Evolutionary conservation across 2,329 filamentous ascomycete genomes (phyloP).

Genomic region (Pestalotiopsis sp.): DNA sequence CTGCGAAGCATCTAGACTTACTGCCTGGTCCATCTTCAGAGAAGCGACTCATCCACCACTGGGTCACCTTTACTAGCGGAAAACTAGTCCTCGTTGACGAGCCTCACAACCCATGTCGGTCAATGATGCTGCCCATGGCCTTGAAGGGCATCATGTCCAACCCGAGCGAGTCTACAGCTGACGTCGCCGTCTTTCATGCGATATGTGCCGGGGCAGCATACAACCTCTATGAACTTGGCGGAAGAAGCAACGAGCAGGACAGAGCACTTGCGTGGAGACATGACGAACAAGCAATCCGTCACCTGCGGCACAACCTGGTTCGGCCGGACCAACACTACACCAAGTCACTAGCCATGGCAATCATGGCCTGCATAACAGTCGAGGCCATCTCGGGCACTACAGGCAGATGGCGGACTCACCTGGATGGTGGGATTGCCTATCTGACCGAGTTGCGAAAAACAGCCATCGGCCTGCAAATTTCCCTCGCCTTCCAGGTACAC

Average conservation of each 20-base stretch:
- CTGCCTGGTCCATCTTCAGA: conserved; percentile 19
- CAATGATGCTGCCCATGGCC: conserved; percentile 29
- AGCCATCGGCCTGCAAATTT: conserved; percentile 15
- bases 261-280: conserved; percentile 22
- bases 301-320: conserved; percentile 23
- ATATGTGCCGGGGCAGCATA: conserved; percentile 42
- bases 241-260: conserved; percentile 17
- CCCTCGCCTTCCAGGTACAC: conserved; percentile 23
- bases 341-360: conserved; percentile 42
- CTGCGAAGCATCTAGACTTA: conserved; percentile 22
- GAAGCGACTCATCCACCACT: conserved; percentile 29
- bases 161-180: conserved; percentile 20
- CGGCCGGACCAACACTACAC: conserved; percentile 22
- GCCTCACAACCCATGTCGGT: conserved; percentile 26
- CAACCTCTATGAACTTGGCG: conserved; percentile 41
- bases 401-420: conserved; percentile 24
- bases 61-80: conserved; percentile 27
- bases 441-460: conserved; percentile 18
- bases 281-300: conserved; percentile 24
- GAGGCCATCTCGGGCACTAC: conserved; percentile 28
- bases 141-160: conserved; percentile 22
- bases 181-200: conserved; percentile 27
- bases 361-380: conserved; percentile 37
- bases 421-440: conserved; percentile 25
- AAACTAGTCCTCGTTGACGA: conserved; percentile 27